phyloP scores from a whole-genome alignment of 768 basidiomycete species.

The Hypholoma fasciculare region DNA sequence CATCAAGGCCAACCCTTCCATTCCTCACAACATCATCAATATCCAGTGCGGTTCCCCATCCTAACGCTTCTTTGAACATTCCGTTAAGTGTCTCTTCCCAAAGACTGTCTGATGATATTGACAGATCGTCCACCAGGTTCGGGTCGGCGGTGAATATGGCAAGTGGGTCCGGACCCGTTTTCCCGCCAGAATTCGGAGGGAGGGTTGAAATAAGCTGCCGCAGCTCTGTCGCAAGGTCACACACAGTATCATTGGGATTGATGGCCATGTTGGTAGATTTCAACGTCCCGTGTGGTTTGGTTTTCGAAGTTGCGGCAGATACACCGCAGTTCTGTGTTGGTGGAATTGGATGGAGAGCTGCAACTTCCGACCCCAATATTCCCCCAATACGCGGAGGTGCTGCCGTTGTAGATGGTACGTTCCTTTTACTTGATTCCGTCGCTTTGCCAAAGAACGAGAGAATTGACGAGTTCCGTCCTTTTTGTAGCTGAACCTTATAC shows the following conservation, averaged over 20 bases:
- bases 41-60: conserved; percentile 13
- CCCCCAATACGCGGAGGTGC: neutral
- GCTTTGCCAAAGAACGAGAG: neutral
- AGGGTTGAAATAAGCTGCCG: conserved; percentile 2
- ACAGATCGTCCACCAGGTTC: neutral
- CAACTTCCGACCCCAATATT: neutral
- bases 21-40: neutral
- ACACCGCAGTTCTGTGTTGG: too few species aligned
- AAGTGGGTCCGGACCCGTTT: conserved; percentile 9
- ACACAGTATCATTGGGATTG: neutral
- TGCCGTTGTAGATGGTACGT: conserved; percentile 12
- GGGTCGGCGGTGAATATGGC: conserved; percentile 10
- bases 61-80: conserved; percentile 17
- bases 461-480: conserved; percentile 2
- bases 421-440: conserved; percentile 4
- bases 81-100: conserved; percentile 21
- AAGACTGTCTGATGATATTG: conserved; percentile 9
- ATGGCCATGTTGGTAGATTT: too few species aligned
- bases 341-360: neutral
- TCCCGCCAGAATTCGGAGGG: neutral
- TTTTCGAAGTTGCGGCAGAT: too few species aligned
- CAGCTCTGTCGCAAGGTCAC: neutral
- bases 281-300: too few species aligned
- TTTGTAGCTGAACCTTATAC: conserved; percentile 1
- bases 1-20: conserved; percentile 8